A percentile compares a stretch with the other conserved stretches of the same genome.
Conservation (phyloP, 2,329 filamentous ascomycete genomes). For the Talaromyces sp. region DNA sequence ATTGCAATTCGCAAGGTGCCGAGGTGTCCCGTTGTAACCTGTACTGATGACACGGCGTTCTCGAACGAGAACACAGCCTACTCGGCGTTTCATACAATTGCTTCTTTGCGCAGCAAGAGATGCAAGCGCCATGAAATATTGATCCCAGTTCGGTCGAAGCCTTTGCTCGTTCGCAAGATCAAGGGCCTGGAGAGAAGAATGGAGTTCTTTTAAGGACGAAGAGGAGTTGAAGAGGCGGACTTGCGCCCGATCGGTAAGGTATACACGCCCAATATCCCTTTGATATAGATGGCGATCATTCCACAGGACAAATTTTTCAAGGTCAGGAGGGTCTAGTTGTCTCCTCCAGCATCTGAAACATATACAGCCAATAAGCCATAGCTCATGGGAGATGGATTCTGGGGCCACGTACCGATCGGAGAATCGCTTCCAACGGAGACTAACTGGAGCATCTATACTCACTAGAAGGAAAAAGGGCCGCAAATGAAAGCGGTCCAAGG, state of each 20-base stretch:
- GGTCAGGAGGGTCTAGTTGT: constrained; percentile 53
- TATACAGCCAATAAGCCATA: not conserved
- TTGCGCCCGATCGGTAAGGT: constrained; percentile 78
- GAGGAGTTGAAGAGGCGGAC: constrained; percentile 86
- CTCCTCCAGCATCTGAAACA: constrained; percentile 51
- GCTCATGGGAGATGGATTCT: not conserved
- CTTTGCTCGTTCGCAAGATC: constrained; percentile 78
- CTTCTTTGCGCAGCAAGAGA: constrained; percentile 84
- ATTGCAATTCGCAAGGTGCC: constrained; percentile 84
- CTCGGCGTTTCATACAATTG: constrained; percentile 98
- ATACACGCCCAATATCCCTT: constrained; percentile 65
- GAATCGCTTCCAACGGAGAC: constrained; percentile 79
- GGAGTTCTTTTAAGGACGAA: constrained; percentile 69
- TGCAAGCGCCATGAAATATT: constrained; percentile 97
- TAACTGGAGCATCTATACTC: constrained; percentile 87
- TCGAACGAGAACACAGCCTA: constrained; percentile 89
- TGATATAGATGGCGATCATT: constrained; percentile 77
- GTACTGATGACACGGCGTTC: constrained; percentile 88
- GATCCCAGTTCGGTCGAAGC: constrained; percentile 88
- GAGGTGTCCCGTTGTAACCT: constrained; percentile 96
- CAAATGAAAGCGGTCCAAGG: constrained; percentile 73
- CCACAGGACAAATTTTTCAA: constrained; percentile 63
- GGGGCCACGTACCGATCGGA: constrained; percentile 52
- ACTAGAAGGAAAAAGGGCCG: constrained; percentile 93
- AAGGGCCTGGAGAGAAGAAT: constrained; percentile 71